Base-by-base conservation (phyloP, 2,329 filamentous ascomycete species). In the Exophiala sp. region DNA sequence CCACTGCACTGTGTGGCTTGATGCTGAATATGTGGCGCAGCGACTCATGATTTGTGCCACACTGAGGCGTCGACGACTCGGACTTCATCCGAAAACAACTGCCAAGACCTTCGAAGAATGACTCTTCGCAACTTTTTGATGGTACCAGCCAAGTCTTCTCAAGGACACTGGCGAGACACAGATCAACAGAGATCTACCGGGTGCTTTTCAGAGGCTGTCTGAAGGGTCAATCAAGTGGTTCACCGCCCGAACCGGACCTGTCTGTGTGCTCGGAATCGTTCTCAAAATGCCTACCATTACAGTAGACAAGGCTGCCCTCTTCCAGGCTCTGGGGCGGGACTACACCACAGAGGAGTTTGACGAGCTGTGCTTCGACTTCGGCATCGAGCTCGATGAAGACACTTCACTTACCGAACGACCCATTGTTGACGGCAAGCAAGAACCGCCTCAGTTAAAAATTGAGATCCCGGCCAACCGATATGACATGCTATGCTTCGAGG, bases 281-380 rank as follows among this genome's bases (percentile, higher is more conserved):
- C 60, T 66, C 70, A 81, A 68, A 55, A 96, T 96, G 93, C 93
- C 93, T 73, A 98, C 93, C 68, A 96, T 98, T 63, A 79, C 85
- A 62, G 90, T 97, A 63, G 87, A 97, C 77, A 98, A 97, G 76
- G 90, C 89, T 65, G 88, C 85, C 66, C 87, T 98, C 67, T 97
- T 86, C 78, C 83, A 94, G 73, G 89, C 87, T 68, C 80, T 98
- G 53, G 91, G 89, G 66, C 83, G 84, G 72, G 83, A 93, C 60
- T 91, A 87, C 70, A 95, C 91, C 48, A 93, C 88, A 58, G 82
- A 95, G 63, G 88, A 95, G 65, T 98, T 98, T 66, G 93, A 98
- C 70, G 86, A 95, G 66, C 78, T 98, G 62, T 97, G 93, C 72
- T 98, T 98, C 78, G 91, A 98, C 65, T 98, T 95, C 66, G 90